Conservation (phyloP, 2,329 filamentous ascomycete species). For the Pyrenochaeta sp. region DNA sequence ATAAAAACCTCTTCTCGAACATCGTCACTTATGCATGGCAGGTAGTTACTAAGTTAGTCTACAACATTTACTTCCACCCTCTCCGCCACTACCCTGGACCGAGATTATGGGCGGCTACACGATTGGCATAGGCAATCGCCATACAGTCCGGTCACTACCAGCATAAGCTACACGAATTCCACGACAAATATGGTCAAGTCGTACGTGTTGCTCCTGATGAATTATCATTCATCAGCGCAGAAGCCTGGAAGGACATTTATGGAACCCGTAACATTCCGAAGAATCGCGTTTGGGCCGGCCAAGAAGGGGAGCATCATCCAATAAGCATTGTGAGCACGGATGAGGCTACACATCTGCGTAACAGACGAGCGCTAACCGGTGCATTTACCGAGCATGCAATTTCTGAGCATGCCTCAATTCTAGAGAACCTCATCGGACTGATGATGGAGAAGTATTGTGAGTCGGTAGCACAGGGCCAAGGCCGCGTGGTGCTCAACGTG, state of each 20-base stretch:
- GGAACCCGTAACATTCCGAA: slow-evolving; percentile 18
- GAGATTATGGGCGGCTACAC: slow-evolving; percentile 37
- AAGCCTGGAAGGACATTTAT: slow-evolving; percentile 57
- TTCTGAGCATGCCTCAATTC: slow-evolving; percentile 49
- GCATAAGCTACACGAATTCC: slow-evolving; percentile 16
- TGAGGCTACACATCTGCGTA: slow-evolving; percentile 28
- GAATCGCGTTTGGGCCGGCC: slow-evolving; percentile 20
- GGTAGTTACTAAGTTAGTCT: slow-evolving; percentile 6
- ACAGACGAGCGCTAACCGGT: slow-evolving; percentile 48
- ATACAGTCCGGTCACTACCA: slow-evolving; percentile 20
- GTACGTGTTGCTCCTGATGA: slow-evolving; percentile 60
- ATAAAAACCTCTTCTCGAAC: not conserved
- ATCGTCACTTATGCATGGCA: not conserved
- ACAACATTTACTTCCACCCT: slow-evolving; percentile 29
- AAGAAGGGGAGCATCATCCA: slow-evolving; percentile 14
- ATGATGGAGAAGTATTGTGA: slow-evolving; percentile 31
- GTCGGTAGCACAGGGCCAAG: slow-evolving; percentile 15
- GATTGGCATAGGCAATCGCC: slow-evolving; percentile 44
- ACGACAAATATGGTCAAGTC: slow-evolving; percentile 49
- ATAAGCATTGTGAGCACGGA: slow-evolving; percentile 21
- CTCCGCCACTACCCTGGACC: slow-evolving; percentile 23
- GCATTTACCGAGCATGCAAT: slow-evolving; percentile 56
- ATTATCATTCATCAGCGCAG: slow-evolving; percentile 54
- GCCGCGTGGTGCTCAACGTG: slow-evolving; percentile 25
- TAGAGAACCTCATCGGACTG: slow-evolving; percentile 46